Evolutionary conservation across 2,329 filamentous ascomycete genomes (phyloP), one percentile per base, ranked within the genome.

Genomic region (Ascochyta rabiei): DNA sequence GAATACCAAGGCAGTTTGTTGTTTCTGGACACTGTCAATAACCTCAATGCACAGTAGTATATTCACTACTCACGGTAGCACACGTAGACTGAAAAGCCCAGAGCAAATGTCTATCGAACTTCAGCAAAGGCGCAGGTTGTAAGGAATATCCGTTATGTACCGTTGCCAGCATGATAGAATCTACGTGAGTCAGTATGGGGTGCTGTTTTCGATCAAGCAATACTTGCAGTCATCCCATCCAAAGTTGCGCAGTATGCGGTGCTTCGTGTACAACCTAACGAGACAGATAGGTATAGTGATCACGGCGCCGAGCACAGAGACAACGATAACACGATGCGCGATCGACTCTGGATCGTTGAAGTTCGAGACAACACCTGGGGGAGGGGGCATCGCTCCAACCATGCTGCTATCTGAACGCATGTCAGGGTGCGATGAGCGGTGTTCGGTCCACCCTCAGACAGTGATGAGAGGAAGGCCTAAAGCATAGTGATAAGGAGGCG

Each of bases 221-320:
- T 31, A 19, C 60, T 37, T 43, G 59, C 57, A 57, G 38, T 62
- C 60, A 33, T 60, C 60, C 24, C 44, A 60, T 33, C 57, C 57
- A 1, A 57, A 43, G 23, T 56, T 58, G 9, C 60, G 57, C 13
- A 62, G 53, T 34, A 62, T 62, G 16, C 15, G 35, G 4, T 42
- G 52, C 38, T 59, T 62, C 15, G 57, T 62, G 30, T 62, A 62
- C n/a, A 62, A 12, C 3, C 60, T 55, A 10, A 60, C 16, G 3
- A 43, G 12, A 33, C 57, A 62, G 23, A 62, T 38, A 13, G 60
- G 60, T 18, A 60, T 50, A 2, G 54, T 38, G 7, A 62, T 41
- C 9, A 45, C 60, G 34, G 60, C 51, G 19, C 57, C 57, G 13
- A 58, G 21, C 33, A 59, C 52, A 4, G 49, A 48, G 12, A 48